Percentiles rank a stretch among this genome's conserved stretches.
Conservation (phyloP, 768 basidiomycete genomes). For the Hydnum rufescens region DNA sequence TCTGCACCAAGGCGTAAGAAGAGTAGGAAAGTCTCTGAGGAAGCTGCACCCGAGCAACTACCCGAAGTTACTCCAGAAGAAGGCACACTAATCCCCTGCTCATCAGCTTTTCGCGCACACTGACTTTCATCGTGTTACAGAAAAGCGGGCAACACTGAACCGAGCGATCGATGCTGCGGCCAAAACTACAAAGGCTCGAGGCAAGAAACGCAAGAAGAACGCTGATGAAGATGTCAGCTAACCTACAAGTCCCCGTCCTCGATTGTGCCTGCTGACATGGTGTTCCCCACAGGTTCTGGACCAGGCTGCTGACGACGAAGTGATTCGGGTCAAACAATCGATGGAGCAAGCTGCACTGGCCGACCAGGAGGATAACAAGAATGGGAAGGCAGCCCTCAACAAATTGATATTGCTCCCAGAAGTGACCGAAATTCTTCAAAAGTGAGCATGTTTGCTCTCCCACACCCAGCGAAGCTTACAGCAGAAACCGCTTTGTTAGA, state of each 20-base stretch:
- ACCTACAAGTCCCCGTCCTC: not conserved
- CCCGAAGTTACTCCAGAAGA: constrained; percentile 23
- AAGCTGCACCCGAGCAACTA: constrained; percentile 16
- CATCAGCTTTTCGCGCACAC: not conserved
- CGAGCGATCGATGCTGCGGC: constrained; percentile 75
- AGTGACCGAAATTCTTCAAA: constrained; percentile 82
- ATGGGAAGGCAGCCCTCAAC: constrained; percentile 59
- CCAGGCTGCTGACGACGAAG: constrained; percentile 74
- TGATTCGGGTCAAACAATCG: constrained; percentile 65
- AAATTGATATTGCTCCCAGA: constrained; percentile 76
- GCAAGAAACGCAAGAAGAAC: constrained; percentile 45
- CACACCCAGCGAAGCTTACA: not conserved
- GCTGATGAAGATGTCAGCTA: constrained; percentile 47
- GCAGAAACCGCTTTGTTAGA: constrained; percentile 3
- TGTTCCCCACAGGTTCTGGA: constrained; percentile 28
- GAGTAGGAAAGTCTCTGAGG: constrained; percentile 15
- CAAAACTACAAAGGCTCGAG: constrained; percentile 55
- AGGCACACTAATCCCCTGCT: constrained; percentile 4
- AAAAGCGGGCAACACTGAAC: constrained; percentile 55
- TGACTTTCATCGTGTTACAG: constrained; percentile 27
- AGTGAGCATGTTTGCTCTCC: constrained; percentile 33
- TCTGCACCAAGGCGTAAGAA: constrained; percentile 13
- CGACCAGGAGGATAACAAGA: constrained; percentile 60
- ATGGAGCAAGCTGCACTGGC: constrained; percentile 79
- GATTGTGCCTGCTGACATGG: not conserved